Base-by-base conservation (phyloP, 805 yeast genomes). In the Teunomyces panamensis region DNA sequence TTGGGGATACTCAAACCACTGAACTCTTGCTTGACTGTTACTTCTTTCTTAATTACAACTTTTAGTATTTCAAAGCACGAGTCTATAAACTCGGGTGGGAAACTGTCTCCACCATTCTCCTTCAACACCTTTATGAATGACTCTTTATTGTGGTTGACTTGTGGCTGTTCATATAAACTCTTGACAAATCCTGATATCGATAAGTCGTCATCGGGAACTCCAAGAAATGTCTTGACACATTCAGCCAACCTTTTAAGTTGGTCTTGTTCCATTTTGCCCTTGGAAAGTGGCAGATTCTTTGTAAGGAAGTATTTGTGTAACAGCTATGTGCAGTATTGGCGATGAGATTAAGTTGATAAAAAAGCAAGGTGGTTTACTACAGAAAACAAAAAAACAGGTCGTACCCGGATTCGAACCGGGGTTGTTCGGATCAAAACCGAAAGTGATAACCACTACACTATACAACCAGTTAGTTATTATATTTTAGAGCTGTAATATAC, bases 381-480 rank as follows among this genome's bases (percentile, higher is more conserved):
- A 4, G 20, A 17, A 4, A 3, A 5, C 24, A 20, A 20, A 20
- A 20, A 33, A 58, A 56, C 29, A 81, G 86, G 85, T 80, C 87
- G 79, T 79, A 78, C 86, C 86, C 86, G 86, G 86, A 80, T 80
- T 82, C 86, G 86, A 82, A 82, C 86, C 80, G 85, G 85, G 85
- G 86, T 82, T 80, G 82, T 73, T 67, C 80, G 86, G 85, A 82
- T 81, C 87, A 81, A 79, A 81, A 81, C 85, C 86, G 80, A 80
- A 74, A 74, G 87, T 81, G 85, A 81, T 81, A 80, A 81, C 85
- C 85, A 79, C 85, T 81, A 81, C 85, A 81, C 85, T 80, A 81
- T 78, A 79, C 71, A 66, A 67, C 71, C 71, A 30, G 7, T n/a
- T n/a, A 28, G 2, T 30, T 13, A 16, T 20, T 20, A 4, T 20